Conservation (phyloP, 2,329 filamentous ascomycete species). For the Penicillium brasilianum region DNA sequence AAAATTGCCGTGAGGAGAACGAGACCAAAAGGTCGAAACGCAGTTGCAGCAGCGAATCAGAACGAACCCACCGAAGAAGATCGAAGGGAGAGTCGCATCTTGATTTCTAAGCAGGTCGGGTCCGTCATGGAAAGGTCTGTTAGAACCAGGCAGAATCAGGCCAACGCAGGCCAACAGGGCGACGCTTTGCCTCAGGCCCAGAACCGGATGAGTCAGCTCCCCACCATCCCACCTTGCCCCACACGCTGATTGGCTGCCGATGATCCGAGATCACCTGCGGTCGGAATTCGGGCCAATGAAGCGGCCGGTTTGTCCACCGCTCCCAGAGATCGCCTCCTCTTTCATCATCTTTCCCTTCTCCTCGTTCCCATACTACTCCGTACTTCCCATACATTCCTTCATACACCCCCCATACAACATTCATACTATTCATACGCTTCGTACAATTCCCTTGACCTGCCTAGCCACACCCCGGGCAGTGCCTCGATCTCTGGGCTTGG, state of each 20-base stretch:
- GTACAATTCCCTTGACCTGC: neutral
- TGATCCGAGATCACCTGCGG: conserved; percentile 15
- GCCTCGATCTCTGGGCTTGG: neutral
- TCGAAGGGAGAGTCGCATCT: conserved; percentile 1
- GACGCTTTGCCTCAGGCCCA: neutral
- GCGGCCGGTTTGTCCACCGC: conserved; percentile 13
- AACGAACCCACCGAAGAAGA: neutral
- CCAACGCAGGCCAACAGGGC: neutral
- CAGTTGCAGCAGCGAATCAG: conserved; percentile 1
- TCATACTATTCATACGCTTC: conserved; percentile 1
- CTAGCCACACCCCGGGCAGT: neutral
- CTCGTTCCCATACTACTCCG: neutral
- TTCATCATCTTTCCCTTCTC: conserved; percentile 8
- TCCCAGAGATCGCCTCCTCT: conserved; percentile 18
- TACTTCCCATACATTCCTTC: neutral
- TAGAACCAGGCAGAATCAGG: neutral
- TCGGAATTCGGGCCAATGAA: conserved; percentile 25
- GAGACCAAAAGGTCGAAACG: neutral
- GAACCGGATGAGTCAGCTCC: neutral
- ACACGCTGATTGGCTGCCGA: conserved; percentile 24
- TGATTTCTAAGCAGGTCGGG: conserved; percentile 37
- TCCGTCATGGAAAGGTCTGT: neutral
- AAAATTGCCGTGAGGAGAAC: neutral
- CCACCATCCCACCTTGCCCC: neutral
- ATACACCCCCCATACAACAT: conserved; percentile 1